These are phyloP conservation scores for Kluyveromyces lactis DNA, from an alignment of 805 yeast species.

Conservation along the genomic window DNA sequence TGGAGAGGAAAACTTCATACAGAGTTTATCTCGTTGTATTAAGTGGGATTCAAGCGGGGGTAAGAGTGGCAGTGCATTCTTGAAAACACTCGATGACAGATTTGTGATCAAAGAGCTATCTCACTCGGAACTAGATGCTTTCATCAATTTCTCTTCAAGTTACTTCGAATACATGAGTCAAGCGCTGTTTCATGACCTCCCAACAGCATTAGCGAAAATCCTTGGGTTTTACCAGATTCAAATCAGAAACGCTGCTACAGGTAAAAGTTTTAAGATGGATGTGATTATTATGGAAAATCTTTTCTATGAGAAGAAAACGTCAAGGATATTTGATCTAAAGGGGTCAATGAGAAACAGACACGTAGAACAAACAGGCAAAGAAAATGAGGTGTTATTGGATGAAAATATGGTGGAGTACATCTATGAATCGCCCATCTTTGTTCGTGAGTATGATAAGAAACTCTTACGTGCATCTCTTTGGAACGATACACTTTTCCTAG, in stretches of 20 bases:
- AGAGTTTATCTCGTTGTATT: conserved; percentile 85
- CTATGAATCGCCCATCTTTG: conserved; percentile 91
- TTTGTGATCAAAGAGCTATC: conserved; percentile 85
- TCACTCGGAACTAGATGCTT: conserved; percentile 83
- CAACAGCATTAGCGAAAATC: conserved; percentile 89
- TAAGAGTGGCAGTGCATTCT: conserved; percentile 88
- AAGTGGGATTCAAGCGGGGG: conserved; percentile 97
- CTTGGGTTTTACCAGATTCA: conserved; percentile 95
- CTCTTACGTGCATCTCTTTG: conserved; percentile 80
- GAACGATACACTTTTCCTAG: conserved; percentile 89
- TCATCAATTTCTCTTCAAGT: conserved; percentile 91
- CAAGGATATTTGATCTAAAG: conserved; percentile 87
- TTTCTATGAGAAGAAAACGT: conserved; percentile 73
- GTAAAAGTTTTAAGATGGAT: conserved; percentile 76
- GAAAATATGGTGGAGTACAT: conserved; percentile 98
- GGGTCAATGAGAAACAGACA: conserved; percentile 98
- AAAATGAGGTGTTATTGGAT: conserved; percentile 87
- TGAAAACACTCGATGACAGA: conserved; percentile 86
- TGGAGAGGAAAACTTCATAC: conserved; percentile 58
- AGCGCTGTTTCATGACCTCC: conserved; percentile 88
- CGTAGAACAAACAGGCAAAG: conserved; percentile 92
- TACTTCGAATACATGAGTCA: conserved; percentile 95
- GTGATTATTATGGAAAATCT: conserved; percentile 92
- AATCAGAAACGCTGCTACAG: conserved; percentile 68
- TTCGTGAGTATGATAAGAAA: conserved; percentile 84